These are phyloP conservation scores for Echeveria elegans DNA, from an alignment of 164 flowering plant genomes.

Conservation along the genomic window DNA sequence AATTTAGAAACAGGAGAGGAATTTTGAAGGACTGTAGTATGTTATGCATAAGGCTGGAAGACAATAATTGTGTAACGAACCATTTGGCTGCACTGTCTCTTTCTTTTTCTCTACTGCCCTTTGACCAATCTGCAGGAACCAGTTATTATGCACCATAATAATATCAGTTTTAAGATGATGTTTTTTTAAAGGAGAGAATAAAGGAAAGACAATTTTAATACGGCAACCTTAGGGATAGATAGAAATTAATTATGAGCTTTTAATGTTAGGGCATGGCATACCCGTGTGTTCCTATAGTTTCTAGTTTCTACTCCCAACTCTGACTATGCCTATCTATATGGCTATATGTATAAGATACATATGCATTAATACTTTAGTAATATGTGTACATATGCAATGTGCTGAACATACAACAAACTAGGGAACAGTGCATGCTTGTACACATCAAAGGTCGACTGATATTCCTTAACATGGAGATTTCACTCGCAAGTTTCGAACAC, in stretches of 20 bases:
- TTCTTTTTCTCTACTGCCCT: background rate
- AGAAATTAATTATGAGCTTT: background rate
- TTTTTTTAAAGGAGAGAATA: background rate
- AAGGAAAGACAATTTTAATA: background rate
- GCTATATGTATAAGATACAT: background rate
- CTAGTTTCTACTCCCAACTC: background rate
- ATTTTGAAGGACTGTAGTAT: background rate
- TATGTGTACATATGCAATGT: background rate
- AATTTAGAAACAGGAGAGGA: background rate
- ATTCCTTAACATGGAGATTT: no score
- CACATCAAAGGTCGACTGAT: no score
- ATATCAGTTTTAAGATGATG: no score
- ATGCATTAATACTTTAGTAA: background rate
- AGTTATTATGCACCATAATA: no score
- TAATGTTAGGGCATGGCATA: background rate
- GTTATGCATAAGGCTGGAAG: background rate
- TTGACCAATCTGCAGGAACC: background rate
- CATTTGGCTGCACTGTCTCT: background rate
- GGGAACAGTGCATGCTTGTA: background rate
- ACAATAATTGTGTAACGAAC: background rate
- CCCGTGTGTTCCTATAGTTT: background rate
- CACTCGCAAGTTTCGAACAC: background rate
- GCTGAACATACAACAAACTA: background rate
- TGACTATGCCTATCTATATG: background rate
- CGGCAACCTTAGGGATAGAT: background rate